These are phyloP conservation scores for Parietaria judaica DNA, from an alignment of 306 rosid species.

Conservation along the genomic window DNA sequence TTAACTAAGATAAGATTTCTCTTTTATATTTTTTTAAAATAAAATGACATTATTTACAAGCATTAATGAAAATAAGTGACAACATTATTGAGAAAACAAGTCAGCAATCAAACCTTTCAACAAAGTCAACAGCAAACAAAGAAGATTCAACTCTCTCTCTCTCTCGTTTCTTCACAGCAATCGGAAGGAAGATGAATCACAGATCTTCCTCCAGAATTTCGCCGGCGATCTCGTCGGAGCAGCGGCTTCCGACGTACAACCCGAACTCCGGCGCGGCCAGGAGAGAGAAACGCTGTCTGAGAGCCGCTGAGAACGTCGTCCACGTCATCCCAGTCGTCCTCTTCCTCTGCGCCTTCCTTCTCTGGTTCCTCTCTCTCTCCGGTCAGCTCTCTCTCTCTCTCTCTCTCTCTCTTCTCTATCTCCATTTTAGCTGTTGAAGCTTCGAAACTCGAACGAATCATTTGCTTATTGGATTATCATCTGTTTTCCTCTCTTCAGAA, in stretches of 20 bases:
- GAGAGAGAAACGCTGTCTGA: slow-evolving; percentile 48
- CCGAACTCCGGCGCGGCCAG: slow-evolving; percentile 66
- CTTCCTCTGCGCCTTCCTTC: slow-evolving; percentile 61
- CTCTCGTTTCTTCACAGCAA: neutral
- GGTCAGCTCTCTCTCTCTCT: neutral
- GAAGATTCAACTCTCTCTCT: neutral
- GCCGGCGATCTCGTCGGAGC: neutral
- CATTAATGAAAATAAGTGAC: no score
- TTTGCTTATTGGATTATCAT: no score
- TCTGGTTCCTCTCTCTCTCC: slow-evolving; percentile 74
- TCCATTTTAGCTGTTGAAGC: no score
- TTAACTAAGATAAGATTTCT: no score
- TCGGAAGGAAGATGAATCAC: slow-evolving; percentile 25
- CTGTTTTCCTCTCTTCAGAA: no score
- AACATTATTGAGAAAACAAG: no score
- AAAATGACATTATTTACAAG: no score
- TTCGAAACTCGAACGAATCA: no score
- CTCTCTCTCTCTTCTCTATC: neutral
- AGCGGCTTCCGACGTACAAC: slow-evolving; percentile 50
- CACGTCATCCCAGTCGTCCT: slow-evolving; percentile 76
- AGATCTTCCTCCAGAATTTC: slow-evolving; percentile 29
- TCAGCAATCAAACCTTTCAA: neutral
- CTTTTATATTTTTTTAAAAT: no score
- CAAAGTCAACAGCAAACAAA: neutral
- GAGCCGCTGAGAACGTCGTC: slow-evolving; percentile 52